phyloP scores from a whole-genome alignment of 768 basidiomycete species.

The Pisolithus sp. region DNA sequence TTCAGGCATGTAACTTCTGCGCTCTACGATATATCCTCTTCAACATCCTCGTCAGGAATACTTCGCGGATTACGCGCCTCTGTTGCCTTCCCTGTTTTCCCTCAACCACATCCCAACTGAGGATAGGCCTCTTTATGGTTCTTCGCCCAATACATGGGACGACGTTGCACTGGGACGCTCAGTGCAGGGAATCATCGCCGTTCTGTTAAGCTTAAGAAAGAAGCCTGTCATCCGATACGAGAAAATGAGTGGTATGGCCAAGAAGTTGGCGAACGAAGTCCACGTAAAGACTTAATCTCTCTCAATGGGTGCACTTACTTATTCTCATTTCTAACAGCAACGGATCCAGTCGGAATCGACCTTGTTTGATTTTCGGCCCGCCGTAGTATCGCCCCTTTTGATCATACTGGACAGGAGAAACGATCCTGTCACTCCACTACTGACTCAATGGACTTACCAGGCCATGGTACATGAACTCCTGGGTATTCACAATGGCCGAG shows the following conservation, averaged over 20 bases:
- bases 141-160: slow-evolving; percentile 70
- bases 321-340: slow-evolving; percentile 42
- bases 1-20: slow-evolving; percentile 60
- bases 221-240: slow-evolving; percentile 93
- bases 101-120: slow-evolving; percentile 67
- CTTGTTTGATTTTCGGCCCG: slow-evolving; percentile 88
- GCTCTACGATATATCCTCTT: neutral
- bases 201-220: slow-evolving; percentile 92
- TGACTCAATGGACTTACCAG: slow-evolving; percentile 99
- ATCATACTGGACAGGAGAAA: slow-evolving; percentile 93
- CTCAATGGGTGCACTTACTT: neutral
- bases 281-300: slow-evolving; percentile 43
- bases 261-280: slow-evolving; percentile 80
- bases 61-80: slow-evolving; percentile 92
- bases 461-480: slow-evolving; percentile 98
- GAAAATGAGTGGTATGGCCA: slow-evolving; percentile 87
- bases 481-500: slow-evolving; percentile 90
- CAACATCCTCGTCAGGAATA: slow-evolving; percentile 62
- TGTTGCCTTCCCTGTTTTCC: slow-evolving; percentile 83
- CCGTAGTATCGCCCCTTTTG: slow-evolving; percentile 82
- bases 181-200: slow-evolving; percentile 75
- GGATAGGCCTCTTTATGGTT: slow-evolving; percentile 62
- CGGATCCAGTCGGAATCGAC: slow-evolving; percentile 73
- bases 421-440: slow-evolving; percentile 92
- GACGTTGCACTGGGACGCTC: slow-evolving; percentile 66